A percentile compares a stretch with the other conserved stretches of the same genome.
These are phyloP conservation scores for Suillus subaureus DNA, from an alignment of 768 basidiomycete species.

Conservation along the genomic window DNA sequence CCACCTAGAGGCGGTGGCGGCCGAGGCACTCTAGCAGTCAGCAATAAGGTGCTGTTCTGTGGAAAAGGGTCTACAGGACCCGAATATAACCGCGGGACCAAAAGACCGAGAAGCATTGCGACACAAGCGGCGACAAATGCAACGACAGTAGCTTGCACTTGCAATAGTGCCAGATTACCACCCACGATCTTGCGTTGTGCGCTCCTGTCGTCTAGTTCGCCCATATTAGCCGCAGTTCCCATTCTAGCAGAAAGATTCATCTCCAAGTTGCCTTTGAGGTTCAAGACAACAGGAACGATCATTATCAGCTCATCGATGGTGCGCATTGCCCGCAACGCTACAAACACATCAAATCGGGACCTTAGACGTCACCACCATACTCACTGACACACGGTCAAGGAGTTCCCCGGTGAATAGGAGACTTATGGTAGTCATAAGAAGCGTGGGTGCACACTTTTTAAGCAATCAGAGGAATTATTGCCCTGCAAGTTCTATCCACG, in stretches of 20 bases:
- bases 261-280: constrained; percentile 97
- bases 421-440: constrained; percentile 82
- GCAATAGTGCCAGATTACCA: constrained; percentile 85
- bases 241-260: constrained; percentile 97
- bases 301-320: constrained; percentile 95
- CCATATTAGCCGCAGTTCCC: constrained; percentile 94
- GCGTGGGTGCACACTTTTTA: constrained; percentile 79
- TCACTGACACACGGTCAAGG: constrained; percentile 81
- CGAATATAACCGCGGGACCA: constrained; percentile 45
- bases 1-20: constrained; percentile 29
- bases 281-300: constrained; percentile 91
- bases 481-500: constrained; percentile 19
- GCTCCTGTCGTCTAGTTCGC: constrained; percentile 77
- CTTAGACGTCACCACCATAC: constrained; percentile 24
- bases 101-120: constrained; percentile 69
- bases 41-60: constrained; percentile 17
- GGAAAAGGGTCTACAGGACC: constrained; percentile 10
- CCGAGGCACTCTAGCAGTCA: constrained; percentile 22
- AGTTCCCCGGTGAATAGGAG: constrained; percentile 91
- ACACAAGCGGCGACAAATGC: constrained; percentile 84
- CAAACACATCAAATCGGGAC: constrained; percentile 6
- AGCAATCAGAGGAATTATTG: constrained; percentile 10
- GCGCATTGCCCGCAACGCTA: constrained; percentile 86
- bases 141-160: constrained; percentile 91
- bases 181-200: constrained; percentile 66